These are phyloP conservation scores for Samsoniella hepiali DNA, from an alignment of 2,329 filamentous ascomycete species.

Conservation along the genomic window DNA sequence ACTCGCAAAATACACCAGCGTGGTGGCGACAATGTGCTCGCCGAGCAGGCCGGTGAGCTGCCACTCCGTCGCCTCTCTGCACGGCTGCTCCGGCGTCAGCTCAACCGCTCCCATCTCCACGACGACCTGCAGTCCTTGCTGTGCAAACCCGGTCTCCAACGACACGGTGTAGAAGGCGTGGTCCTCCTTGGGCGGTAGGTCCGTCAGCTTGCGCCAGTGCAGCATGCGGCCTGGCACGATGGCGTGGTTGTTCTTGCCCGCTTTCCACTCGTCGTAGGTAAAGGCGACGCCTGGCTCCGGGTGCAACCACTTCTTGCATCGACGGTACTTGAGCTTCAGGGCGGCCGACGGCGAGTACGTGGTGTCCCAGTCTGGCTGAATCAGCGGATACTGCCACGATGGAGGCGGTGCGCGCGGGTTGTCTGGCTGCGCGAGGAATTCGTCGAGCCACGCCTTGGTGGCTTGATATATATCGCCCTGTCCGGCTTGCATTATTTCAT, in stretches of 20 bases:
- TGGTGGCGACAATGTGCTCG: conserved; percentile 14
- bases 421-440: conserved; percentile 4
- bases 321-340: neutral
- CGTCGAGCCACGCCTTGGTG: neutral
- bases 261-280: conserved; percentile 13
- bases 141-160: neutral
- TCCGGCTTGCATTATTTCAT: neutral
- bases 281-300: conserved; percentile 5
- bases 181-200: neutral
- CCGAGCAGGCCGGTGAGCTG: neutral
- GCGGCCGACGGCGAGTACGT: neutral
- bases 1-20: neutral
- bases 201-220: too few species aligned
- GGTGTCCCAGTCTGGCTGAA: neutral
- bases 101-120: neutral
- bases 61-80: neutral
- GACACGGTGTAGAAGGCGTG: neutral
- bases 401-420: neutral
- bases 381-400: neutral
- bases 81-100: neutral
- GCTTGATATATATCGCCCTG: too few species aligned
- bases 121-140: neutral
- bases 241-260: neutral
- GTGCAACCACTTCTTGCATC: conserved; percentile 1
- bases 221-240: neutral